Percentiles rank a stretch among this genome's conserved stretches.
Conservation (phyloP, 768 basidiomycete species). For the Amanita inopinata region DNA sequence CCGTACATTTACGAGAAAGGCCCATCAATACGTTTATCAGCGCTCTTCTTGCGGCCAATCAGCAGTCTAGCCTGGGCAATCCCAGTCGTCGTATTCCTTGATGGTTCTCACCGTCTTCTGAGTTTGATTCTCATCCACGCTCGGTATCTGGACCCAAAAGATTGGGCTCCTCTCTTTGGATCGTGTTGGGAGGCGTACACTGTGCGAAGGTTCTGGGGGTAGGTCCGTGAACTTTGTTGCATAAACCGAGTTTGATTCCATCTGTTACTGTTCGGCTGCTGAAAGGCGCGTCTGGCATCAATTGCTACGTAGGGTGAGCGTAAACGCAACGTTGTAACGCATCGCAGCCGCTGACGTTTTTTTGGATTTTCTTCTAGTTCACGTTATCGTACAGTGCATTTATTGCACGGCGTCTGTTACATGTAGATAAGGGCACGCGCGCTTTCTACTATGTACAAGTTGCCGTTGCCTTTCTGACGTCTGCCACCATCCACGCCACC, state of each 20-base stretch:
- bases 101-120: constrained; percentile 8
- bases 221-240: constrained; percentile 11
- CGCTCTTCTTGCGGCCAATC: constrained; percentile 12
- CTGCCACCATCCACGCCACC: constrained; percentile 23
- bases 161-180: constrained; percentile 32
- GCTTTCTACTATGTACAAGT: constrained; percentile 23
- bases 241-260: not conserved
- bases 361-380: constrained; percentile 17
- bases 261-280: not conserved
- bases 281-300: constrained; percentile 29
- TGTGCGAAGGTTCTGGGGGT: constrained; percentile 32
- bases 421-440: constrained; percentile 17
- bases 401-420: constrained; percentile 16
- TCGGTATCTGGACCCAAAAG: constrained; percentile 21
- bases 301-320: constrained; percentile 22
- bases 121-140: constrained; percentile 17
- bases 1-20: constrained; percentile 11
- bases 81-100: constrained; percentile 10
- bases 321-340: not conserved
- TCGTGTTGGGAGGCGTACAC: constrained; percentile 24
- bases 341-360: not conserved
- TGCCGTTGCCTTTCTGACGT: constrained; percentile 24
- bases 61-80: constrained; percentile 4
- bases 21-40: constrained; percentile 6
- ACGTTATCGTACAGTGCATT: constrained; percentile 17